A percentile compares a stretch with the other conserved stretches of the same genome.
These are phyloP conservation scores for Saksenaea vasiformis DNA, from an alignment of 371 early-diverging fungal species.

Conservation along the genomic window DNA sequence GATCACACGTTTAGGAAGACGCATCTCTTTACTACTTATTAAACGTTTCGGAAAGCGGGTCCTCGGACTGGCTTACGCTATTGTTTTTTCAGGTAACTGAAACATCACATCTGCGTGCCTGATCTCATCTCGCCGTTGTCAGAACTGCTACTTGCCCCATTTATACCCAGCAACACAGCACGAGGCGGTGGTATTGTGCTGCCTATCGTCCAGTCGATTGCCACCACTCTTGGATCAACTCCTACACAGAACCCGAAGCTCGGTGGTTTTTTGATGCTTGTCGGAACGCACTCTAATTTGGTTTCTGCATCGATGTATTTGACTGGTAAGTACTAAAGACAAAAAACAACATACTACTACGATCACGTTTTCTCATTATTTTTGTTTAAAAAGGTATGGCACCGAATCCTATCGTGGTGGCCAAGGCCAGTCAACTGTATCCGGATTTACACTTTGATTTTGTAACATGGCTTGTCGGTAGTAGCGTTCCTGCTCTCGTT, in stretches of 20 bases:
- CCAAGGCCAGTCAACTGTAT: constrained; percentile 52
- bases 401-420: constrained; percentile 65
- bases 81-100: constrained; percentile 49
- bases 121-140: constrained; percentile 18
- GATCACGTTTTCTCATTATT: neutral
- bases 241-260: constrained; percentile 32
- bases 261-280: constrained; percentile 56
- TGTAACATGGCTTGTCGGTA: constrained; percentile 59
- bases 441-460: constrained; percentile 59
- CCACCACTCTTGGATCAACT: constrained; percentile 49
- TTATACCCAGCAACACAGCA: constrained; percentile 77
- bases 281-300: constrained; percentile 64
- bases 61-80: constrained; percentile 64
- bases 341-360: neutral
- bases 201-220: constrained; percentile 69
- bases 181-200: constrained; percentile 74
- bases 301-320: constrained; percentile 66
- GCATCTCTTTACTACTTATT: constrained; percentile 60
- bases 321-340: constrained; percentile 43
- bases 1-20: constrained; percentile 58
- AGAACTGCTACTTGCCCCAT: constrained; percentile 66
- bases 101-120: neutral
- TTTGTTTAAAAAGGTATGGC: constrained; percentile 56
- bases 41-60: constrained; percentile 54
- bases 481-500: constrained; percentile 54